Percentiles rank a stretch among this genome's conserved stretches.
Conservation (phyloP, 179 eudicot genomes). For the Actinidia chinensis region DNA sequence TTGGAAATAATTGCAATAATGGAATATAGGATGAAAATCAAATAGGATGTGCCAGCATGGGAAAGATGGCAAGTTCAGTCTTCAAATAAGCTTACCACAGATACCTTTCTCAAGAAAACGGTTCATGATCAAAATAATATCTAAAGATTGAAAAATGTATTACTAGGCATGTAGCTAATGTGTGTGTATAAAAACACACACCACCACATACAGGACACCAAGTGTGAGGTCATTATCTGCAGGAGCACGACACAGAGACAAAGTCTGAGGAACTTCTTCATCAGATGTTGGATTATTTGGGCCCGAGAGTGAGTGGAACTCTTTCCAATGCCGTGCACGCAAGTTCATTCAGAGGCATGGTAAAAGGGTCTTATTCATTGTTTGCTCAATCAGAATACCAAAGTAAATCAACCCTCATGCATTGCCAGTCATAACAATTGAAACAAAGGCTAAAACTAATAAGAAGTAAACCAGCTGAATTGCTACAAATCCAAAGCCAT, state of each 20-base stretch:
- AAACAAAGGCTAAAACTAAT: conserved; percentile 2
- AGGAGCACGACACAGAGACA: conserved; percentile 84
- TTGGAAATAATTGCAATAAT: neutral
- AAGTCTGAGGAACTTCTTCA: conserved; percentile 83
- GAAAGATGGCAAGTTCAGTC: neutral
- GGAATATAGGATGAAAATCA: neutral
- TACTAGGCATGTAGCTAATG: neutral
- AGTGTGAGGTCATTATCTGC: conserved; percentile 59
- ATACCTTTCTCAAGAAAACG: neutral
- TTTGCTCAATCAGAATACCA: conserved; percentile 44
- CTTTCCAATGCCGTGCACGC: conserved; percentile 92
- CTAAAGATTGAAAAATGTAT: neutral
- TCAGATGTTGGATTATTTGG: conserved; percentile 59
- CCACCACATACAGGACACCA: conserved; percentile 73
- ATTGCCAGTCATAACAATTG: neutral
- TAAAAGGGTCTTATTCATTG: conserved; percentile 88
- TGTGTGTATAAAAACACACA: too few relatives aligned
- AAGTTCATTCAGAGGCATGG: conserved; percentile 90
- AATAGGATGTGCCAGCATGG: neutral
- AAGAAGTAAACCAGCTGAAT: neutral
- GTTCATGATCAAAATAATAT: neutral
- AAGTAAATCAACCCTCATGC: conserved; percentile 13
- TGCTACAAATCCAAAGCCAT: neutral
- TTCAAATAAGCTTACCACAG: neutral
- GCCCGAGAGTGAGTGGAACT: conserved; percentile 79